phyloP scores from a whole-genome alignment of 306 rosid genomes.

The Begonia fuchsioides region DNA sequence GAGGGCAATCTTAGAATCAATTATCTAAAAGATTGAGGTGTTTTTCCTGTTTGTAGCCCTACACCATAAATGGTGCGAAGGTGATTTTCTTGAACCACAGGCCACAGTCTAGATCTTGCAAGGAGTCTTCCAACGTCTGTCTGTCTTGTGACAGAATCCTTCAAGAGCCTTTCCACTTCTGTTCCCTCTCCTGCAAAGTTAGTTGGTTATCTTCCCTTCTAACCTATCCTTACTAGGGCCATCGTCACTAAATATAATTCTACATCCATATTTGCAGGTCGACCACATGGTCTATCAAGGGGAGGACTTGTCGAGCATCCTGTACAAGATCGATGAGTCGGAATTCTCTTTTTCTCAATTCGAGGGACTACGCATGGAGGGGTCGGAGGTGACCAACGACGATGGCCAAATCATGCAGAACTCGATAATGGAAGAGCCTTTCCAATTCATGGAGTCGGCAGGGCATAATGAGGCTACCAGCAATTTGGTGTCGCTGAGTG shows the following conservation, averaged over 20 bases:
- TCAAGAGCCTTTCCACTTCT: conserved; percentile 81
- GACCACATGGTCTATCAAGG: conserved; percentile 55
- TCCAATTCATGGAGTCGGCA: conserved; percentile 21
- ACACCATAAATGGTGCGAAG: conserved; percentile 83
- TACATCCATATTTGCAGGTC: too few species aligned
- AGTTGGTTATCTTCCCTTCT: too few species aligned
- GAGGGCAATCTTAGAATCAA: too few species aligned
- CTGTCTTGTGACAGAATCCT: conserved; percentile 85
- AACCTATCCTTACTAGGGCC: too few species aligned
- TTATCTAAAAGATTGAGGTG: too few species aligned
- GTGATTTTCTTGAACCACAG: conserved; percentile 89
- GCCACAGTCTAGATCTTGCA: conserved; percentile 72
- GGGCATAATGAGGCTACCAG: conserved; percentile 53
- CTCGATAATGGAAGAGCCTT: conserved; percentile 21
- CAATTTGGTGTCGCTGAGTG: conserved; percentile 14
- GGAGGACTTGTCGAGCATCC: conserved; percentile 40
- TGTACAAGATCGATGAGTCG: conserved; percentile 49
- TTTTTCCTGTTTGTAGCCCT: conserved; percentile 35
- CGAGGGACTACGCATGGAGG: conserved; percentile 67
- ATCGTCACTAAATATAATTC: too few species aligned
- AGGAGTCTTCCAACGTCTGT: conserved; percentile 63
- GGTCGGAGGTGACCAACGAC: conserved; percentile 41
- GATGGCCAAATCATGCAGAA: conserved; percentile 20
- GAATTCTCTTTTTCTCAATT: conserved; percentile 69
- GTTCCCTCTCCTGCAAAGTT: conserved; percentile 96